Percentiles rank a stretch among this genome's conserved stretches.
Evolutionary conservation across 1,284 basidiomycete species (phyloP).

Genomic region (Thecaphora thlaspeos): DNA sequence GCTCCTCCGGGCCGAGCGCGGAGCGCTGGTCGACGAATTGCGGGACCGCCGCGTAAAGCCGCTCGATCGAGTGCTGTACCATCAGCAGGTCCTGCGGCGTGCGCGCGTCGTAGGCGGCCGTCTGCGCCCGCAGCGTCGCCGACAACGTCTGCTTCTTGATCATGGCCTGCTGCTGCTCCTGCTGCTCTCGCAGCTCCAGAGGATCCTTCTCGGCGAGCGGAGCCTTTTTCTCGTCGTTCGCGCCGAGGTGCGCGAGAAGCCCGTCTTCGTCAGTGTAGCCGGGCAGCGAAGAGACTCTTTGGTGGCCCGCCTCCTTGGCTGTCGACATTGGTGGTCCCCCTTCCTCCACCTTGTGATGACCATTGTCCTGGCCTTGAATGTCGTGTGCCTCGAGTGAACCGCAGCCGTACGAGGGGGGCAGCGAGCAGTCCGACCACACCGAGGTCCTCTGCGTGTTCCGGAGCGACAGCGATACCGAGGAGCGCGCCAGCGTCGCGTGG

Average conservation of each 20-base stretch:
- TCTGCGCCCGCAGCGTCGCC: not conserved
- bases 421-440: not conserved
- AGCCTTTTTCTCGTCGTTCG: not conserved
- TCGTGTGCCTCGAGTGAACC: not conserved
- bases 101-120: constrained; percentile 28
- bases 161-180: not conserved
- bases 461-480: no score
- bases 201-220: not conserved
- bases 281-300: not conserved
- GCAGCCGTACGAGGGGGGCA: not conserved
- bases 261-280: not conserved
- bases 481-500: not conserved
- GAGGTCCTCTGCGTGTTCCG: not conserved
- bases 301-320: no score
- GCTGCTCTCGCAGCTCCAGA: not conserved
- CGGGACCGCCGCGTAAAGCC: constrained; percentile 35
- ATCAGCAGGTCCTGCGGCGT: constrained; percentile 37
- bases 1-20: constrained; percentile 19
- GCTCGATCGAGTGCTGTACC: constrained; percentile 38
- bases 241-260: not conserved
- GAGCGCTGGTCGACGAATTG: constrained; percentile 38
- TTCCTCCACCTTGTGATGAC: no score
- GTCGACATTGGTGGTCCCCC: no score
- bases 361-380: not conserved
- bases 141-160: not conserved